Evolutionary conservation across 164 flowering plant species (phyloP), one percentile per base, ranked within the genome.

Genomic region (Houttuynia cordata): DNA sequence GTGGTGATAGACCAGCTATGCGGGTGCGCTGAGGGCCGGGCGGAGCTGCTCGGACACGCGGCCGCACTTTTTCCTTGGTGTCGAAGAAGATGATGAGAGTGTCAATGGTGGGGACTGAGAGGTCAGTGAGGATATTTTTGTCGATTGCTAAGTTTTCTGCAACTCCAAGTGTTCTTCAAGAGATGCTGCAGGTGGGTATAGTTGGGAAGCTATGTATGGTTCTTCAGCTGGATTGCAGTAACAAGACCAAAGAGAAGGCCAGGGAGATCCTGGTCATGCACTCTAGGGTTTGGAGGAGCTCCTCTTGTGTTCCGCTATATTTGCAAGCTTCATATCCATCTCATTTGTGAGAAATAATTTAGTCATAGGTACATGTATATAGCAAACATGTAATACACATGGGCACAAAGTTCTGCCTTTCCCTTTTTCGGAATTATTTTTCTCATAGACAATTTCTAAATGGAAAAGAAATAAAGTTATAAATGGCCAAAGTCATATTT

Each of bases 11-110:
- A 85, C 54, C 76, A 69, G 65, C 65, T 91, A 0, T 86, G 96
- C 62, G 66, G 82, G 0, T 82, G 90, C 52, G 97, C 96, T 0
- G 96, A 86, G 41, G 97, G 97, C 53, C 58, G 97, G 23, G 83
- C 83, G 7, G 87, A 80, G 70, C 51, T 91, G 64, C 40, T 88
- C 59, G 63, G 63, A 4, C 94, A 88, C 55, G 79, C 76, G 4
- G 94, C 80, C 0, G 97, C 91, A 10, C 53, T 91, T 3, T n/a
- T n/a, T 94, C 97, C 0, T 56, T 81, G 0, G 86, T 91, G 59
- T 83, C 97, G 5, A 88, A 86, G 76, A 88, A 82, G 64, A 84
- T 91, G 10, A 72, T 88, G 13, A 81, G 96, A 78, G 86, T 91
- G 63, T 91, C 97, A 9, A 78, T 75, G 0, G 70, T 69, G 54